Evolutionary conservation across 352 stramenopile genomes (phyloP).

Genomic region (Phytophthora hybrid): DNA sequence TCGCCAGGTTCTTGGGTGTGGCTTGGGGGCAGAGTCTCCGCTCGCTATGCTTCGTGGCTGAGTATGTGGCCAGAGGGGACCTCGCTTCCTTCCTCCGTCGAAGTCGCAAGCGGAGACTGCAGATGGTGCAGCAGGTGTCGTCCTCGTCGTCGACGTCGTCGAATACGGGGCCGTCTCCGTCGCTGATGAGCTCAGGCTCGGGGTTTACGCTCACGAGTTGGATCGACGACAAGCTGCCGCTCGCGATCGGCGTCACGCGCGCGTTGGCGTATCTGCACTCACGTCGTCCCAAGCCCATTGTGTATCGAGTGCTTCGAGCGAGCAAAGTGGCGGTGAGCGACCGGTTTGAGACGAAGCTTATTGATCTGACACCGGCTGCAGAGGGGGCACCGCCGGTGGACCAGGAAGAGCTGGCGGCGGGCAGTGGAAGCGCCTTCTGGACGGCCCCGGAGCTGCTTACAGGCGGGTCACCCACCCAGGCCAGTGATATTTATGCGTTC

Average conservation of each 20-base stretch:
- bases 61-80: constrained; percentile 31
- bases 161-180: constrained; percentile 11
- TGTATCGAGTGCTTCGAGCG: constrained; percentile 36
- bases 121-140: constrained; percentile 22
- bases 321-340: constrained; percentile 38
- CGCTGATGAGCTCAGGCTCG: constrained; percentile 31
- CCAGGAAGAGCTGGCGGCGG: constrained; percentile 36
- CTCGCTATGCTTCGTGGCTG: constrained; percentile 32
- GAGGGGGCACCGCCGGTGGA: constrained; percentile 25
- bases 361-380: constrained; percentile 35
- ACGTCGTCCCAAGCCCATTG: constrained; percentile 20
- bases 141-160: constrained; percentile 26
- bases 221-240: constrained; percentile 35
- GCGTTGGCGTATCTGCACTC: constrained; percentile 40
- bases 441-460: constrained; percentile 62
- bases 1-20: constrained; percentile 67
- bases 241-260: constrained; percentile 31
- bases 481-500: constrained; percentile 74
- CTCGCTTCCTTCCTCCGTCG: constrained; percentile 28
- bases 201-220: constrained; percentile 32
- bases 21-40: constrained; percentile 49
- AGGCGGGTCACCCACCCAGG: constrained; percentile 53
- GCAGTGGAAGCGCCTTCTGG: constrained; percentile 39
- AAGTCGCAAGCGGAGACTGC: constrained; percentile 25
- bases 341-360: constrained; percentile 32